Percentiles rank a stretch among this genome's conserved stretches.
Evolutionary conservation across 306 rosid genomes (phyloP).

Genomic region (Spatholobus suberectus): DNA sequence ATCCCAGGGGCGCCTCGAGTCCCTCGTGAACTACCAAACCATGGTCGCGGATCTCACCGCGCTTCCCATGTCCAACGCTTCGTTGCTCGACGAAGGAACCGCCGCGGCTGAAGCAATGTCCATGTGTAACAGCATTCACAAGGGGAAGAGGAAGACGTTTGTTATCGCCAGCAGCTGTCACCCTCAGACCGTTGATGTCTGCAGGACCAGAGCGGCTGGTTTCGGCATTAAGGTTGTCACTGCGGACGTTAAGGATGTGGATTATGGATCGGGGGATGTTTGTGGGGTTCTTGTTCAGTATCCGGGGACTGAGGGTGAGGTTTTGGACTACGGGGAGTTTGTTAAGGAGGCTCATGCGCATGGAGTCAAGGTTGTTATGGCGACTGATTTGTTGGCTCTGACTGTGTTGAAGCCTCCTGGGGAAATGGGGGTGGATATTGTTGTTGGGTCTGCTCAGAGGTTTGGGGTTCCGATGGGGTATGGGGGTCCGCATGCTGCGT

Average conservation of each 20-base stretch:
- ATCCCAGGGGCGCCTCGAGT: slow-evolving; percentile 92
- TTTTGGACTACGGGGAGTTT: slow-evolving; percentile 89
- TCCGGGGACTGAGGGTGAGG: slow-evolving; percentile 98
- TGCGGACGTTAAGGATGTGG: slow-evolving; percentile 68
- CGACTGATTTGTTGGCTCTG: slow-evolving; percentile 81
- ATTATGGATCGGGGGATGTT: slow-evolving; percentile 84
- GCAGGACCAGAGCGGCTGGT: slow-evolving; percentile 89
- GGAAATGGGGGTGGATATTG: slow-evolving; percentile 93
- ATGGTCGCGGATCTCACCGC: slow-evolving; percentile 89
- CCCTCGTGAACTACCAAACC: slow-evolving; percentile 87
- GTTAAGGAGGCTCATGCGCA: slow-evolving; percentile 86
- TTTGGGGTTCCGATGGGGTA: slow-evolving; percentile 99
- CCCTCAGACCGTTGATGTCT: slow-evolving; percentile 89
- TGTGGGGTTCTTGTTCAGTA: slow-evolving; percentile 98
- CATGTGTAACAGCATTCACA: slow-evolving; percentile 85
- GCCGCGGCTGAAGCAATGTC: slow-evolving; percentile 99
- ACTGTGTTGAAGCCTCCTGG: slow-evolving; percentile 95
- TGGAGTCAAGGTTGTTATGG: slow-evolving; percentile 98
- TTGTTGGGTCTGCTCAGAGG: slow-evolving; percentile 96
- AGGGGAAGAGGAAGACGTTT: slow-evolving; percentile 91
- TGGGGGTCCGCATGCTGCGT: slow-evolving; percentile 99
- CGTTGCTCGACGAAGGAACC: slow-evolving; percentile 96
- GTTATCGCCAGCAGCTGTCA: slow-evolving; percentile 82
- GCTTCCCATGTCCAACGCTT: slow-evolving; percentile 96
- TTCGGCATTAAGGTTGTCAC: slow-evolving; percentile 79